phyloP scores from a whole-genome alignment of 2,329 filamentous ascomycete species.

The Trichoderma asperellum region DNA sequence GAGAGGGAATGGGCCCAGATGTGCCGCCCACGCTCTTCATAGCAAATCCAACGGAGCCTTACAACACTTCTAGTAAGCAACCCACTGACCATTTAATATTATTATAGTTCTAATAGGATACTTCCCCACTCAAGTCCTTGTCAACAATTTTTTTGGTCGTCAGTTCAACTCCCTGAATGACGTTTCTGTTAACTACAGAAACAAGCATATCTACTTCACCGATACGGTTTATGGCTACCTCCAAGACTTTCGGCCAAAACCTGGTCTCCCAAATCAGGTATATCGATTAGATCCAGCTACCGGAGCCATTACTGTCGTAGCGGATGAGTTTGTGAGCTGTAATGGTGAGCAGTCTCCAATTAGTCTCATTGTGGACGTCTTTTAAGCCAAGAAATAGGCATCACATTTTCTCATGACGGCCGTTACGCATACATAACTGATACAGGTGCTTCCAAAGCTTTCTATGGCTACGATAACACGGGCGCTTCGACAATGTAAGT shows the following conservation, averaged over 20 bases:
- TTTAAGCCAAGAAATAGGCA: conserved; percentile 46
- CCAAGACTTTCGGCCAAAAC: conserved; percentile 59
- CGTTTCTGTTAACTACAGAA: conserved; percentile 55
- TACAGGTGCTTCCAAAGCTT: conserved; percentile 42
- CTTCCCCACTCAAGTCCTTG: conserved; percentile 32
- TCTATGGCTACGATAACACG: conserved; percentile 15
- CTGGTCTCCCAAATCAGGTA: conserved; percentile 60
- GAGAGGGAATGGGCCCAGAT: conserved; percentile 53
- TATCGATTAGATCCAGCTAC: conserved; percentile 59
- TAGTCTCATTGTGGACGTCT: not conserved
- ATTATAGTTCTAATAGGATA: not conserved
- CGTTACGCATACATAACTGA: conserved; percentile 52
- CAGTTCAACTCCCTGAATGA: conserved; percentile 56
- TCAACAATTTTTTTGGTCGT: conserved; percentile 48
- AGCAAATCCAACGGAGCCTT: conserved; percentile 33
- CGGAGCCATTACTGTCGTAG: conserved; percentile 57
- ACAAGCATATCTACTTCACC: conserved; percentile 66
- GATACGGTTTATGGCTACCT: conserved; percentile 63
- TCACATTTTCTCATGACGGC: conserved; percentile 52
- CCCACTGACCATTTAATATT: not conserved
- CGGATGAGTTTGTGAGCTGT: conserved; percentile 55
- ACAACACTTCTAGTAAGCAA: conserved; percentile 23
- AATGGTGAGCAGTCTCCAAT: conserved; percentile 11
- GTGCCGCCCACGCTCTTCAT: conserved; percentile 35
- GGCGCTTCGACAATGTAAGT: conserved; percentile 25